These are phyloP conservation scores for Podospora pseudoanserina DNA, from an alignment of 495 filamentous ascomycete genomes.

Conservation along the genomic window DNA sequence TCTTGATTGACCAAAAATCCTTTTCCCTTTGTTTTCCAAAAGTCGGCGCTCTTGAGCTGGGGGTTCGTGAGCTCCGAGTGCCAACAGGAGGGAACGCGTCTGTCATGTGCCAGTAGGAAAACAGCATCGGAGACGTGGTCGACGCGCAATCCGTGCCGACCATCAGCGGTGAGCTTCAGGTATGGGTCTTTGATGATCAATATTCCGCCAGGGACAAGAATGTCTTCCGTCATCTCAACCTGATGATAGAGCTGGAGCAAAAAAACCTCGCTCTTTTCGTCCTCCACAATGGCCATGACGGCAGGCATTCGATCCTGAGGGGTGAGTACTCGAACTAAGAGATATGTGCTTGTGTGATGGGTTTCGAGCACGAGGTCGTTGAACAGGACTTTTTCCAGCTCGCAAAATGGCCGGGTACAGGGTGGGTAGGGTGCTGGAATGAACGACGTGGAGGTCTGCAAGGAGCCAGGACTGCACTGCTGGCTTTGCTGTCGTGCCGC, in stretches of 20 bases:
- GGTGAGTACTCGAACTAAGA: conserved; percentile 40
- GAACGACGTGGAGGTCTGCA: neutral
- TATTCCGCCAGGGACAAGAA: conserved; percentile 26
- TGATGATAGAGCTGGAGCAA: conserved; percentile 45
- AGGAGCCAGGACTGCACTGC: neutral
- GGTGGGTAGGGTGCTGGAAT: neutral
- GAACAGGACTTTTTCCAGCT: conserved; percentile 11
- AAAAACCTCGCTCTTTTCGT: conserved; percentile 41
- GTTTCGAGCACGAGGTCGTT: conserved; percentile 37
- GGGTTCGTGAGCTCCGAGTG: neutral
- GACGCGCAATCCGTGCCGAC: conserved; percentile 44
- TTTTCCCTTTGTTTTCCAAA: neutral
- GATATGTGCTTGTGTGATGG: conserved; percentile 45
- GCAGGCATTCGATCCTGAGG: conserved; percentile 34
- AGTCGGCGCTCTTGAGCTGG: neutral
- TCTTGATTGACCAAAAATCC: neutral
- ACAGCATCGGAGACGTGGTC: conserved; percentile 37
- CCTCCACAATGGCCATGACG: conserved; percentile 45
- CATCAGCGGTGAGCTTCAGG: conserved; percentile 39
- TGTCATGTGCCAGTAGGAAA: neutral
- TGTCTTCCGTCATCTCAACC: conserved; percentile 19
- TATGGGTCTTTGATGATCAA: conserved; percentile 54
- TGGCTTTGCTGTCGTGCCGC: neutral
- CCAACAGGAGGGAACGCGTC: neutral
- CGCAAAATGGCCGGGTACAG: neutral